Evolutionary conservation across 2,329 filamentous ascomycete genomes (phyloP), one percentile per base, ranked within the genome.

Genomic region (Colletotrichum karsti): DNA sequence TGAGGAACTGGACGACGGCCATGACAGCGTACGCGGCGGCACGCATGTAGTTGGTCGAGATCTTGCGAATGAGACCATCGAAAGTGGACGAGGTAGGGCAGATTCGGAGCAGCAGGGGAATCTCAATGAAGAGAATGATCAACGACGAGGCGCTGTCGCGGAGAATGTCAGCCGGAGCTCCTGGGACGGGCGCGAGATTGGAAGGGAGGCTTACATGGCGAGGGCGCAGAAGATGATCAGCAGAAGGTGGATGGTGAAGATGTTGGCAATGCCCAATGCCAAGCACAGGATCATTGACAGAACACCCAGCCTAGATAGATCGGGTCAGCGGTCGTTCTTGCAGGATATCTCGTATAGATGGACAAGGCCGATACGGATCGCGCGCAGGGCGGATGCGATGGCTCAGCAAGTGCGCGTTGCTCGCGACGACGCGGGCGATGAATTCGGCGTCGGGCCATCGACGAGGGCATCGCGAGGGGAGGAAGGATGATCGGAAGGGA

Each of bases 31-130:
- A 99, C 77, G 97, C 92, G 65, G 85, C 92, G 20, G 95, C 95
- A 81, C 96, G 94, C 91, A 96, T 97, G 85, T 95, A 98, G 85
- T 98, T 98, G 67, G 95, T 97, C 71, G 94, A 94, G 85, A 99
- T 93, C 76, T 89, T 91, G 81, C 95, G 94, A 80, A 99, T 95
- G 78, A 94, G 91, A 72, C 83, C 85, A 80, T 99, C 96, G 83
- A 99, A 99, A 72, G 88, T 90, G 71, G 91, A 82, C 13, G 95
- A 98, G 6, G 96, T 99, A 66, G 96, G 96, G 85, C 96, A 99
- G 84, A 99, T 98, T 82, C 96, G 93, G 70, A 99, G 91, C 65
- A 99, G 92, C 67, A 98, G 91, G 28, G 96, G 96, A 18, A 99
- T 91, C 81, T 99, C 93, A 77, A 95, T 87, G 82, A 96, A 96